Conservation (phyloP, 1,284 basidiomycete genomes). For the Xerocomus amazonicus region DNA sequence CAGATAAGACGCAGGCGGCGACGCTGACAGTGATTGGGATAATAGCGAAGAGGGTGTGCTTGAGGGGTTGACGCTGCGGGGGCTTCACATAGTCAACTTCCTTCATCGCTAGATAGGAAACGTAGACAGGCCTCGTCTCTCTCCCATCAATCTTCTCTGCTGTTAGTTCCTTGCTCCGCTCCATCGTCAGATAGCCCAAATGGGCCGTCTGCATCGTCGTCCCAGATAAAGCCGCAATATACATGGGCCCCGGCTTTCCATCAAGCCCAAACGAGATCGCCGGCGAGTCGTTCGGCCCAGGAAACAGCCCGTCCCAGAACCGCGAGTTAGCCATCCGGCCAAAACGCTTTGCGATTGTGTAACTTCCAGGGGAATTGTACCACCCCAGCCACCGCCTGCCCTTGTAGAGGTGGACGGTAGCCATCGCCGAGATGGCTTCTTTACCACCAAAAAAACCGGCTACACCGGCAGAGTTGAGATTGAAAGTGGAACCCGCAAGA, state of each 20-base stretch:
- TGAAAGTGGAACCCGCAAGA: slow-evolving; percentile 12
- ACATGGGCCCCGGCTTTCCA: slow-evolving; percentile 26
- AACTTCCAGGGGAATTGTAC: slow-evolving; percentile 34
- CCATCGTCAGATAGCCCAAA: slow-evolving; percentile 23
- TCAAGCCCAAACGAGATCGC: slow-evolving; percentile 27
- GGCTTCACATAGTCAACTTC: slow-evolving; percentile 1
- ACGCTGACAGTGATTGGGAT: slow-evolving; percentile 26
- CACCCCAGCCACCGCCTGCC: slow-evolving; percentile 32
- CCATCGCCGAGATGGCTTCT: slow-evolving; percentile 32
- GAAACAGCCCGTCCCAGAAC: slow-evolving; percentile 31
- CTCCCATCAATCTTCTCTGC: slow-evolving; percentile 10
- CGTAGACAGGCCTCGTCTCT: slow-evolving; percentile 2
- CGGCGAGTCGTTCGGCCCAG: slow-evolving; percentile 23
- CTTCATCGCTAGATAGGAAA: slow-evolving; percentile 22
- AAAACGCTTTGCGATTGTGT: slow-evolving; percentile 27
- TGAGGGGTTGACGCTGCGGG: slow-evolving; percentile 2
- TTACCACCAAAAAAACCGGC: slow-evolving; percentile 32
- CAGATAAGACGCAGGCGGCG: no score
- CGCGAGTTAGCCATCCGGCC: slow-evolving; percentile 27
- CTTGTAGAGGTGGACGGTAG: slow-evolving; percentile 26
- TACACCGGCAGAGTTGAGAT: slow-evolving; percentile 26
- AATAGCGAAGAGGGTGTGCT: slow-evolving; percentile 13
- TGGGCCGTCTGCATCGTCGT: slow-evolving; percentile 24
- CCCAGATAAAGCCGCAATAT: slow-evolving; percentile 22
- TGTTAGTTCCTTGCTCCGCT: slow-evolving; percentile 2